phyloP scores from a whole-genome alignment of 441 rosid species.

The Populus trichocarpa region DNA sequence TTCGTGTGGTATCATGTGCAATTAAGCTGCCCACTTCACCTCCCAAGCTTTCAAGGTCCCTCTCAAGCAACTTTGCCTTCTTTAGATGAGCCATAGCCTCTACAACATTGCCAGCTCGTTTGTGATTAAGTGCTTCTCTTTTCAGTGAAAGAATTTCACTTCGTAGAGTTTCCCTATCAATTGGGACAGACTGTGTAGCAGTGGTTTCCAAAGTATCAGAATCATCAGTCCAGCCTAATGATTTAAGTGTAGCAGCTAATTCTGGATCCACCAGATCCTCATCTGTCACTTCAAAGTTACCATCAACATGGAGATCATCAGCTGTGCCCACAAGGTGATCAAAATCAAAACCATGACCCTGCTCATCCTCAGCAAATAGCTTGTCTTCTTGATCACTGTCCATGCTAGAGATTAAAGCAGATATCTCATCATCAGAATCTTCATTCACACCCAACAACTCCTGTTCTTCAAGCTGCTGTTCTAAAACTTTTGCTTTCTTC shows the following conservation, averaged over 20 bases:
- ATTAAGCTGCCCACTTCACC: conserved; percentile 12
- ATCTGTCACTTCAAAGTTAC: conserved; percentile 78
- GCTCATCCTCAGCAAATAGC: conserved; percentile 36
- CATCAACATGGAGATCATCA: conserved; percentile 51
- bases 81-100: conserved; percentile 74
- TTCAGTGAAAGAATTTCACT: conserved; percentile 58
- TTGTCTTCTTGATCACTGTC: conserved; percentile 58
- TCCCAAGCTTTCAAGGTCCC: conserved; percentile 43
- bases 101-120: conserved; percentile 54
- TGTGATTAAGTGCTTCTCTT: conserved; percentile 59
- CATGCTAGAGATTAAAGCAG: conserved; percentile 59
- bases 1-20: neutral
- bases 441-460: conserved; percentile 70
- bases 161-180: conserved; percentile 40
- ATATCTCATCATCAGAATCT: conserved; percentile 90
- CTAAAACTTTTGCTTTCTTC: conserved; percentile 82
- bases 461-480: conserved; percentile 87
- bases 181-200: conserved; percentile 17
- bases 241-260: conserved; percentile 61
- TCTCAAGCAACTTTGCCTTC: conserved; percentile 75
- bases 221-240: conserved; percentile 81
- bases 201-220: conserved; percentile 29
- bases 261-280: conserved; percentile 83
- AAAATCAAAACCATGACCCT: conserved; percentile 36
- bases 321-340: conserved; percentile 43